Percentiles rank a stretch among this genome's conserved stretches.
Evolutionary conservation across 148 eudicot species (phyloP).

Genomic region (Spergularia bocconei): DNA sequence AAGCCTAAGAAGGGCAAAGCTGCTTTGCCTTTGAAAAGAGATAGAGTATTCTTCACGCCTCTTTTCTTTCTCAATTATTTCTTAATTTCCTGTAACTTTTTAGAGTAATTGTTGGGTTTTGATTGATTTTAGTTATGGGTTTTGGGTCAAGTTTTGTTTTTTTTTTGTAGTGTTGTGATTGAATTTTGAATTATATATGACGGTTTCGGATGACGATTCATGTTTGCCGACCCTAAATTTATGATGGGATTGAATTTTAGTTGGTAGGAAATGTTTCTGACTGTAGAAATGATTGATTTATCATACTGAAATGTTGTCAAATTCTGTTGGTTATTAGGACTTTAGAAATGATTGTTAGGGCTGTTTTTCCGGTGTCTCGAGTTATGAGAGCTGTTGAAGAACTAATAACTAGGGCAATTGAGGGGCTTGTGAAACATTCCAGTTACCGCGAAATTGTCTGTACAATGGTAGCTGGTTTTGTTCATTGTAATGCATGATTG

Average conservation of each 20-base stretch:
- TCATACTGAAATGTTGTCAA: not conserved
- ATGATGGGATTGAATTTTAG: not conserved
- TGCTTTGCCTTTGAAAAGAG: constrained; percentile 81
- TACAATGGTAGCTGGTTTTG: no score
- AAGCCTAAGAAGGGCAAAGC: constrained; percentile 95
- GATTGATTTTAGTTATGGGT: constrained; percentile 15
- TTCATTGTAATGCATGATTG: no score
- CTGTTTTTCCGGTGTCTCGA: not conserved
- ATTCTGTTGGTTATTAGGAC: not conserved
- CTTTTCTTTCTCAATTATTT: not conserved
- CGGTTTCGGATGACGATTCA: no score
- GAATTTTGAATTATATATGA: no score
- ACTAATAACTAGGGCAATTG: not conserved
- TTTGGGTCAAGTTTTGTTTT: constrained; percentile 8
- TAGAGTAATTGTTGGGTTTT: not conserved
- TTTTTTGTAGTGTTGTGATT: not conserved
- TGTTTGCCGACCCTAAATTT: no score
- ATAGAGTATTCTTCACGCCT: constrained; percentile 50
- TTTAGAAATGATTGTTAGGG: not conserved
- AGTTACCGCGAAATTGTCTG: no score
- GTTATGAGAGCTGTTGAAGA: not conserved
- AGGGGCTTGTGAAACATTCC: not conserved
- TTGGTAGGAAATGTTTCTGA: not conserved
- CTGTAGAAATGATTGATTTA: not conserved
- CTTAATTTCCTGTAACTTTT: not conserved